Evolutionary conservation across 495 filamentous ascomycete genomes (phyloP).

Genomic region (Peziza echinospora): DNA sequence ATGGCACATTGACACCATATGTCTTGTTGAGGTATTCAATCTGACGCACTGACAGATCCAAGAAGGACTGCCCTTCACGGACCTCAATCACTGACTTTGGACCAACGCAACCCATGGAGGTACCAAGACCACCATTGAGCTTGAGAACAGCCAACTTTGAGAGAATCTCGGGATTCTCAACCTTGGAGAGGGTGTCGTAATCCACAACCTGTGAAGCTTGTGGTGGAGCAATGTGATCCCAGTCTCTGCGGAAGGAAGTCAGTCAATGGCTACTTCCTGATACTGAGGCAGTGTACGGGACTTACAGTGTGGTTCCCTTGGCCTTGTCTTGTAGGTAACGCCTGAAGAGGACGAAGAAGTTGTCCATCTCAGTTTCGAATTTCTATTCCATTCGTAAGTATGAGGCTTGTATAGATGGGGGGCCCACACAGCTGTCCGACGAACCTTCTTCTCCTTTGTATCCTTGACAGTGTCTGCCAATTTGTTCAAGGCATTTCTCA

Average conservation of each 20-base stretch:
- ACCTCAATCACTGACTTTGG: slow-evolving; percentile 99
- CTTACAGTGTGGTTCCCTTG: slow-evolving; percentile 72
- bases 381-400: slow-evolving; percentile 22
- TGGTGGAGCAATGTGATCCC: slow-evolving; percentile 87
- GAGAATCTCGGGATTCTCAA: slow-evolving; percentile 76
- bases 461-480: slow-evolving; percentile 80
- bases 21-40: slow-evolving; percentile 98
- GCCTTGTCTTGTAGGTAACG: slow-evolving; percentile 97
- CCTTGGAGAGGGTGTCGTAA: slow-evolving; percentile 67
- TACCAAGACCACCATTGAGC: slow-evolving; percentile 97
- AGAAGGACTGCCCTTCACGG: slow-evolving; percentile 99
- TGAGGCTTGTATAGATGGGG: too few relatives aligned
- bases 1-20: slow-evolving; percentile 90
- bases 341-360: slow-evolving; percentile 97
- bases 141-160: slow-evolving; percentile 97
- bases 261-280: slow-evolving; percentile 4
- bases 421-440: too few relatives aligned
- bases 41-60: slow-evolving; percentile 95
- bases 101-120: slow-evolving; percentile 98
- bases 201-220: slow-evolving; percentile 78
- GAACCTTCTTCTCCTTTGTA: slow-evolving; percentile 57
- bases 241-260: slow-evolving; percentile 33
- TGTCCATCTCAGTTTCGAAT: slow-evolving; percentile 99
- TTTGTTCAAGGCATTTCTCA: slow-evolving; percentile 91
- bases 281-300: slow-evolving; percentile 9